Evolutionary conservation across 164 flowering plant genomes (phyloP).

Genomic region (Kingdonia uniflora): DNA sequence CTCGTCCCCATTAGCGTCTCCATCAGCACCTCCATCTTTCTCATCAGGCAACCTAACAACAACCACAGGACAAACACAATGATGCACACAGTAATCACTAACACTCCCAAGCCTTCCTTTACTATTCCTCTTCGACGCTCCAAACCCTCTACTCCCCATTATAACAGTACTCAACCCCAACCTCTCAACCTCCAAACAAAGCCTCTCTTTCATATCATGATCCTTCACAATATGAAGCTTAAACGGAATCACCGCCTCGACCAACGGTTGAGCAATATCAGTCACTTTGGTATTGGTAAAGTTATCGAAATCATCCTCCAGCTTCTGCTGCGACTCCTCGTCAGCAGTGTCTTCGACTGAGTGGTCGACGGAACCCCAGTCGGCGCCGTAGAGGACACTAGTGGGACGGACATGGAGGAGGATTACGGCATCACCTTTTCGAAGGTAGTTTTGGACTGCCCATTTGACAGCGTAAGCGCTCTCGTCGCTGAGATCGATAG

Average conservation of each 20-base stretch:
- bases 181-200: slow-evolving; percentile 77
- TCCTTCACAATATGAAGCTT: slow-evolving; percentile 81
- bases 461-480: slow-evolving; percentile 73
- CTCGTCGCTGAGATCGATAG: slow-evolving; percentile 80
- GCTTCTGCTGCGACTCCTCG: slow-evolving; percentile 36
- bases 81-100: slow-evolving; percentile 79
- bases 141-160: slow-evolving; percentile 80
- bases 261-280: slow-evolving; percentile 53
- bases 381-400: slow-evolving; percentile 62
- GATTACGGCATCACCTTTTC: slow-evolving; percentile 64
- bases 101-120: slow-evolving; percentile 63
- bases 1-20: no score
- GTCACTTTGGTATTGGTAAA: slow-evolving; percentile 45
- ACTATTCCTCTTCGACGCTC: slow-evolving; percentile 31
- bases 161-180: slow-evolving; percentile 63
- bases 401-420: slow-evolving; percentile 50
- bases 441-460: slow-evolving; percentile 80
- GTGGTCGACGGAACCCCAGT: slow-evolving; percentile 35
- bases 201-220: slow-evolving; percentile 78
- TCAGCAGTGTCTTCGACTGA: slow-evolving; percentile 15
- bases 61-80: slow-evolving; percentile 81
- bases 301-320: slow-evolving; percentile 51
- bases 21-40: slow-evolving; percentile 7
- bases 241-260: slow-evolving; percentile 48
- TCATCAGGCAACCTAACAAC: slow-evolving; percentile 60